Percentiles rank a stretch among this genome's conserved stretches.
Conservation (phyloP, 2,329 filamentous ascomycete genomes). For the Colletotrichum falcatum region DNA sequence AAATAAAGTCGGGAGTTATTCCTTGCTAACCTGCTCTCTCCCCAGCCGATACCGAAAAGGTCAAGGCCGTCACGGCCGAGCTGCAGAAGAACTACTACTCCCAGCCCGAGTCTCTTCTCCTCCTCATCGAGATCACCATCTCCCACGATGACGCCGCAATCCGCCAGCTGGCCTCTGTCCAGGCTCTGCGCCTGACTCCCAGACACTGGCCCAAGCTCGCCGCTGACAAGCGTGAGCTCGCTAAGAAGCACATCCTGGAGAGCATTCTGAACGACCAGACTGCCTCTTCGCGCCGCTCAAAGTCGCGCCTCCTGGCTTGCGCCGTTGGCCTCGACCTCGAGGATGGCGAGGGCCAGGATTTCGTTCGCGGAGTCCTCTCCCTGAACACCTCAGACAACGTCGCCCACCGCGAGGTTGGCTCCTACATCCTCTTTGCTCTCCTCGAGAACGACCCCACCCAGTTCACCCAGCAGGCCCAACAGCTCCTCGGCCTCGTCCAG, state of each 20-base stretch:
- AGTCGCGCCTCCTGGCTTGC: slow-evolving; percentile 87
- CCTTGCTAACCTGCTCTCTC: slow-evolving; percentile 49
- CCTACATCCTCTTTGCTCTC: slow-evolving; percentile 93
- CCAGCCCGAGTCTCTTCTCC: slow-evolving; percentile 83
- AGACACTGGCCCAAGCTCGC: slow-evolving; percentile 88
- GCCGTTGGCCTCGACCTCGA: slow-evolving; percentile 86
- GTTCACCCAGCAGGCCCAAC: slow-evolving; percentile 83
- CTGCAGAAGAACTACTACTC: slow-evolving; percentile 95
- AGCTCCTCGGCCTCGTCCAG: slow-evolving; percentile 85
- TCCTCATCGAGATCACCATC: slow-evolving; percentile 89
- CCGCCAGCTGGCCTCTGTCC: slow-evolving; percentile 91
- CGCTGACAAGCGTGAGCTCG: slow-evolving; percentile 80
- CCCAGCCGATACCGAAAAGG: slow-evolving; percentile 85
- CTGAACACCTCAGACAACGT: slow-evolving; percentile 81
- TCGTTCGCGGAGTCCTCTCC: slow-evolving; percentile 82
- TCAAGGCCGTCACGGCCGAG: slow-evolving; percentile 90
- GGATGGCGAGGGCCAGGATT: slow-evolving; percentile 80
- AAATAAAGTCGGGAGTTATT: slow-evolving; percentile 1
- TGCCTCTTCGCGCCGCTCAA: slow-evolving; percentile 83
- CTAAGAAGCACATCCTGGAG: slow-evolving; percentile 86
- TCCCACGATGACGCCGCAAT: slow-evolving; percentile 79
- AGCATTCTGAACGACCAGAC: slow-evolving; percentile 84
- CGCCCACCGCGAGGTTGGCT: slow-evolving; percentile 87
- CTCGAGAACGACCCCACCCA: slow-evolving; percentile 88
- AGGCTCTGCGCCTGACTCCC: slow-evolving; percentile 83